A percentile compares a stretch with the other conserved stretches of the same genome.
phyloP scores from a whole-genome alignment of 805 yeast genomes.

The Wickerhamomyces kurtzmanii region DNA sequence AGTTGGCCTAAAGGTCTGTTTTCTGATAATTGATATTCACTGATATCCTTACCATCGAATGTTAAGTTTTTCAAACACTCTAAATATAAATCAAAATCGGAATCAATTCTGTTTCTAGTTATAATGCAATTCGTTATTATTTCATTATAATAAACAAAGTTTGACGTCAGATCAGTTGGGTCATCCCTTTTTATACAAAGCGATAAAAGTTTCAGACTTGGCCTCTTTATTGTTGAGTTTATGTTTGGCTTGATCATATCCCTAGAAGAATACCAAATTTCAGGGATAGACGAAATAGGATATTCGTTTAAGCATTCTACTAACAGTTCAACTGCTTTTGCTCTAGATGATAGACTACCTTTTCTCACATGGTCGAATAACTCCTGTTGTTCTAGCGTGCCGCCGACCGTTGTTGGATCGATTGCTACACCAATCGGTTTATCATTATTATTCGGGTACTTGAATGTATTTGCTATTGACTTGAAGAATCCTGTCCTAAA shows the following conservation, averaged over 20 bases:
- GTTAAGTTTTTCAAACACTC: conserved; percentile 37
- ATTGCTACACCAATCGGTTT: conserved; percentile 19
- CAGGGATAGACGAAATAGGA: conserved; percentile 52
- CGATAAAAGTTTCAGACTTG: conserved; percentile 41
- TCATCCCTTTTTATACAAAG: conserved; percentile 52
- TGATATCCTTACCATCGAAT: conserved; percentile 40
- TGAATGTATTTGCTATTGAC: conserved; percentile 15
- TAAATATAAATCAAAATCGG: conserved; percentile 42
- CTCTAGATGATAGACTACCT: conserved; percentile 27
- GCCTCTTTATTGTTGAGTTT: conserved; percentile 26
- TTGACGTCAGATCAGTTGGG: conserved; percentile 33
- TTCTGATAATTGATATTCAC: conserved; percentile 38
- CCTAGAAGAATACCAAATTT: conserved; percentile 65
- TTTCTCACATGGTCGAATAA: conserved; percentile 27
- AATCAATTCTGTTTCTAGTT: conserved; percentile 23
- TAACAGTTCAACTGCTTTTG: conserved; percentile 42
- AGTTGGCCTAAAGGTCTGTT: conserved; percentile 26
- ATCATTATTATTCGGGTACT: conserved; percentile 14
- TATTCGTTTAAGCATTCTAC: conserved; percentile 38
- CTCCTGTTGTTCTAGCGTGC: conserved; percentile 28
- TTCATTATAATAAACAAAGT: conserved; percentile 50
- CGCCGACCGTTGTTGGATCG: conserved; percentile 34
- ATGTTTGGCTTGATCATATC: conserved; percentile 33
- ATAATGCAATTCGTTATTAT: conserved; percentile 34
- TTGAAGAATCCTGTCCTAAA: conserved; percentile 14